Base-by-base conservation (phyloP, 257 asterid species). In the Cordia subcordata region DNA sequence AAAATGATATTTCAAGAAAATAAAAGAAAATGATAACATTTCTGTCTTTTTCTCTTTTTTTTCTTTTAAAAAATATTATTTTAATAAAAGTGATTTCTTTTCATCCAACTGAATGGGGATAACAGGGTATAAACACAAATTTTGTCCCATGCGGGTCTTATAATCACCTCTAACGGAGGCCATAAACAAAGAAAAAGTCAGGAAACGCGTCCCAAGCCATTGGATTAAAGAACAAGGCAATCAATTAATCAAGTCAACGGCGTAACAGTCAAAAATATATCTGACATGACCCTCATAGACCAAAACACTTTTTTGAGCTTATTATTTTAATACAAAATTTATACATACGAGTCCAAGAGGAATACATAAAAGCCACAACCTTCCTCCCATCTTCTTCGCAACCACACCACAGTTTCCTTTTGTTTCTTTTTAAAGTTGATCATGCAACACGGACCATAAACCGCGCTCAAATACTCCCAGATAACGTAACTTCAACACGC, bases 381-480 rank as follows among this genome's bases (percentile, higher is more conserved):
- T 58, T 58, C 63, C 53, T 13, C 12, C 21, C 53, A 58, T 42
- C 53, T 58, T 42, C 63, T 33, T 39, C 45, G 63, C 40, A 42
- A 13, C 19, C 12, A 20, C 53, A 44, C 38, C 15, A 53, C 63
- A 17, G 63, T 42, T 58, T 58, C 63, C 21, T 51, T 44, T 12
- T 8, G 18, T 13, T 6, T 37, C 10, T 27, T n/a, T n/a, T n/a
- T 27, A 27, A 16, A 58, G 13, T 53, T n/a, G n/a, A n/a, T 14
- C 40, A 45, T 3, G 19, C 27, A 39, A 58, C 53, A 58, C 63
- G 63, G 19, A 19, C 52, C 38, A 12, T 57, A 10, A 13, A 18
- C 37, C 63, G 37, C 40, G 63, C 63, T 35, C 22, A 20, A 3
- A 23, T 10, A 13, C 0, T 9, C 16, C 22, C 32, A 51, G 18